Evolutionary conservation across 1,139 yeast species (phyloP), one percentile per base, ranked within the genome.

Genomic region (Kurtzmaniella quercitrusa): DNA sequence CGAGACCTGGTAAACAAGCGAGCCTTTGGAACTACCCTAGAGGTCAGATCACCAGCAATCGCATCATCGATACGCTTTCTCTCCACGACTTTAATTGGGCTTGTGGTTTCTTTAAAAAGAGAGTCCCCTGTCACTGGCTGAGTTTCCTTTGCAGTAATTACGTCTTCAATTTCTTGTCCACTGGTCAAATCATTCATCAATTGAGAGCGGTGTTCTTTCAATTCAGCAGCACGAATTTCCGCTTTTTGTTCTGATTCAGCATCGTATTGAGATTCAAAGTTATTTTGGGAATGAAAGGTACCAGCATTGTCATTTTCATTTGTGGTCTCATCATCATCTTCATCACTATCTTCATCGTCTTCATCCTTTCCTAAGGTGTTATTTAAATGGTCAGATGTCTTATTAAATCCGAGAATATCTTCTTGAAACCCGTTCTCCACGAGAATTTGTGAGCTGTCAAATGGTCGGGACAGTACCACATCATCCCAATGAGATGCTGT

Each of bases 1-100:
- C 77, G 58, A 2, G 69, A 67, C 46, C 85, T 64, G 21, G 79
- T 71, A 51, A 72, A 71, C 41, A 71, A 43, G 7, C 48, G 37
- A 32, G 45, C 23, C 30, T 47, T 41, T 44, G 48, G 38, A 42
- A 47, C 44, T 37, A 54, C 51, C 19, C 43, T 45, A 36, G 39
- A 60, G 43, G 59, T 61, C 39, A 59, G 58, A 42, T 59, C 54
- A 35, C 55, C 42, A 28, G 56, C 50, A 49, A 60, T 53, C 47
- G 75, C 74, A 1, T 74, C 66, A 1, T 53, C 43, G 43, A 44
- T 51, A 50, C 16, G 49, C 5, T 40, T 38, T 2, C 40, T 40
- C 6, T 50, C 51, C 18, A 43, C 46, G n/a, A 61, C 48, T 39
- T 57, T 59, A 2, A 66, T 49, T 2, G 76, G 75, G 41, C 74